Evolutionary conservation across 2,329 filamentous ascomycete genomes (phyloP).

Genomic region (Cryphonectria nitschkei): DNA sequence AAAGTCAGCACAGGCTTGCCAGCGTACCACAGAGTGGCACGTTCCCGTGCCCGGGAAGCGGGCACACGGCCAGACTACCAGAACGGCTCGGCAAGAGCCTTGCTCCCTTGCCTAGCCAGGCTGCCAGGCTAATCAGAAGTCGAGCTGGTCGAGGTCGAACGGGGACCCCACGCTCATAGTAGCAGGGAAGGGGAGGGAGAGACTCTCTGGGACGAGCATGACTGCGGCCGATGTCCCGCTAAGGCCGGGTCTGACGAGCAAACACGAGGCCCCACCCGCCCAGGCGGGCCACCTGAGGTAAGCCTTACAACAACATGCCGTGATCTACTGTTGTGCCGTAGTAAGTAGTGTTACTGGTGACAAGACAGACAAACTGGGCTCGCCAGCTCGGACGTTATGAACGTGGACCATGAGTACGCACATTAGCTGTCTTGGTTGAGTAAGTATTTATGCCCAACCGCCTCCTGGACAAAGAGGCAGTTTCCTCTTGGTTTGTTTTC

Average conservation of each 20-base stretch:
- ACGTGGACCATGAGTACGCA: neutral
- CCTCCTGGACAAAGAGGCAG: neutral
- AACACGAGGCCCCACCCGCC: neutral
- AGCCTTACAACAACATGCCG: neutral
- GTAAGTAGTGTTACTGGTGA: neutral
- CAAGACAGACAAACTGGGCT: neutral
- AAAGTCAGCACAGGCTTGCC: slow-evolving; percentile 10
- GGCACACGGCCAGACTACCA: slow-evolving; percentile 23
- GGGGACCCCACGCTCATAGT: slow-evolving; percentile 27
- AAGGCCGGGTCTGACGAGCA: neutral
- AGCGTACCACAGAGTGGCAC: slow-evolving; percentile 13
- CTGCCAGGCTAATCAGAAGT: slow-evolving; percentile 24
- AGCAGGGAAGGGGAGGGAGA: slow-evolving; percentile 13
- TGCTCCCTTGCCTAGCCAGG: slow-evolving; percentile 16
- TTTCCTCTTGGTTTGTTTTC: neutral
- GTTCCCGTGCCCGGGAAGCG: slow-evolving; percentile 25
- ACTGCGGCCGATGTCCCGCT: slow-evolving; percentile 9
- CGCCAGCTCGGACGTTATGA: neutral
- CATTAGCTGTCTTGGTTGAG: neutral
- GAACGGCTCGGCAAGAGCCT: slow-evolving; percentile 28
- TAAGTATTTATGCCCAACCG: neutral
- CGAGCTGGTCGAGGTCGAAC: slow-evolving; percentile 1
- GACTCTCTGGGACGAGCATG: slow-evolving; percentile 18
- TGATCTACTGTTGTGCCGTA: neutral
- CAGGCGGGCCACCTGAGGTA: neutral